Base-by-base conservation (phyloP, 2,329 filamentous ascomycete species). In the Calonectria fujianensis region DNA sequence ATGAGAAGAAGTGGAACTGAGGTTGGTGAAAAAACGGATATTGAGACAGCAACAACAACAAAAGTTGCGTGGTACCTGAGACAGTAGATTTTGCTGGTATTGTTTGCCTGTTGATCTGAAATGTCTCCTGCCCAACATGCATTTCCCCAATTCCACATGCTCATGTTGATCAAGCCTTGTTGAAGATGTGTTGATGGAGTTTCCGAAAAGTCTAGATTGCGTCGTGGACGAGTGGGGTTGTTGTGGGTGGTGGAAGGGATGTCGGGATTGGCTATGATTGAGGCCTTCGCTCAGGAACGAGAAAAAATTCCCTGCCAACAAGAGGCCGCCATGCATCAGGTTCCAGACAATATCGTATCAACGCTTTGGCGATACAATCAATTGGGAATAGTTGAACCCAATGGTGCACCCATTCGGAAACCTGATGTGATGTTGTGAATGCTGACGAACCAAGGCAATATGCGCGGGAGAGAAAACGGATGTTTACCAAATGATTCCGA, bases 401-500 rank as follows among this genome's bases (percentile, higher is more conserved):
- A 35, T 31, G 48, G n/a, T 51, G 61, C 32, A 39, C 61, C 69
- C 67, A 67, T 37, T 24, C 57, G 31, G 65, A 18, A 32, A 71
- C 54, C 52, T 63, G 39, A 63, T 73, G 52, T 73, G 71, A 68
- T 64, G 59, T 63, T 69, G 66, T 70, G 57, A 50, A 24, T 51
- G 31, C 52, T 50, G 63, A 67, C 64, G 41, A 61, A 35, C 64
- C 50, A 54, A 75, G 75, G 73, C 69, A 72, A 74, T 39, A 75
- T 72, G 35, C 61, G 70, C 65, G 69, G 65, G 72, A 51, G 64
- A 76, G 57, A 74, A 74, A 69, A 61, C 37, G 39, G 73, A 73
- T 73, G 73, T 52, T 72, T 74, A 61, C 65, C 37, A 74, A 77
- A 69, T 65, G 52, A 39, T 64, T 32, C 74, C 73, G 50, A 74